phyloP scores from a whole-genome alignment of 768 basidiomycete genomes.

The Porphyrellus cyaneotinctus region DNA sequence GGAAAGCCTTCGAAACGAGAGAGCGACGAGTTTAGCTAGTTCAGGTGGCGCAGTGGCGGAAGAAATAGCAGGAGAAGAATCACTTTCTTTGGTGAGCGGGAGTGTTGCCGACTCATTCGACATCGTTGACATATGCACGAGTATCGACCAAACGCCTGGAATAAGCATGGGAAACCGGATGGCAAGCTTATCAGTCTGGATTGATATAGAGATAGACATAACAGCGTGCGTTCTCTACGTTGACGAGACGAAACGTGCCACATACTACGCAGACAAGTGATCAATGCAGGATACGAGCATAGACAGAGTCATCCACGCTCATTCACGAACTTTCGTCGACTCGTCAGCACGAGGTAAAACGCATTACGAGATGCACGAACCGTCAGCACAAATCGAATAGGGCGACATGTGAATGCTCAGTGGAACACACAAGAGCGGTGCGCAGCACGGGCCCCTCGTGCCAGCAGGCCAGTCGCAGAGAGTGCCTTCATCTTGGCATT shows the following conservation, averaged over 20 bases:
- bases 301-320: neutral
- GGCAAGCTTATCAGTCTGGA: too few species aligned
- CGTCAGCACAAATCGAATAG: constrained; percentile 10
- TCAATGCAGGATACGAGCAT: neutral
- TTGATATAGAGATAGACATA: too few species aligned
- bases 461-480: constrained; percentile 14
- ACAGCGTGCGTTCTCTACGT: too few species aligned
- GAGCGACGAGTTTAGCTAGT: neutral
- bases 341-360: neutral
- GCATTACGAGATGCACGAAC: neutral
- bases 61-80: too few species aligned
- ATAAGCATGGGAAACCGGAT: too few species aligned
- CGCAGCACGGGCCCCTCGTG: constrained; percentile 11
- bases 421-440: constrained; percentile 8
- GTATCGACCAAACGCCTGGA: too few species aligned
- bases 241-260: neutral
- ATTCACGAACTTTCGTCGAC: neutral
- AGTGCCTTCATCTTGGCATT: neutral
- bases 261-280: neutral
- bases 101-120: too few species aligned
- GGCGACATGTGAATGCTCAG: constrained; percentile 3
- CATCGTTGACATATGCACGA: too few species aligned
- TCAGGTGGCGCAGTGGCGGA: neutral
- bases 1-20: neutral
- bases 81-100: too few species aligned